Evolutionary conservation across 305 asterid genomes (phyloP), one percentile per base, ranked within the genome.

Genomic region (Fraxinus nigra): DNA sequence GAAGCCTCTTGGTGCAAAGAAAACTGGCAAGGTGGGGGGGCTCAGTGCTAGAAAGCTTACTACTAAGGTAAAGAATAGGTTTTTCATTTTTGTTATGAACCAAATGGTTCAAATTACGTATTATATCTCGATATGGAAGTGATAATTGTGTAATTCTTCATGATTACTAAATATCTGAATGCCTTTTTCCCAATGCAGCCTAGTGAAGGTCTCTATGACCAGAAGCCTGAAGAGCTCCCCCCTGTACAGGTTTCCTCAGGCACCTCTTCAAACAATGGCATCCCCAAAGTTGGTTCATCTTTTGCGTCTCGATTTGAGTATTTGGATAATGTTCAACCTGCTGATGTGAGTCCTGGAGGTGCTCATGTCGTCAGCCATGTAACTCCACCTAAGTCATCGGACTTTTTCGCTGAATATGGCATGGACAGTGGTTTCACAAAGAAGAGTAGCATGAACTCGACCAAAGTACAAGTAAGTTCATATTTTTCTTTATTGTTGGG

Each of bases 11-110:
- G 97, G 88, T 85, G 94, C 93, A 70, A 91, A 86, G 89, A 96
- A 84, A 93, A 82, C 95, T 80, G 97, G 95, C 80, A 96, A 93
- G 89, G 84, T 97, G 4, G 94, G 97, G 51, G 99, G 98, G 1
- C 91, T 96, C 26, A 98, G 99, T 81, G 99, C 99, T 83, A 89
- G 89, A 80, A 96, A 94, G 87, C 98, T 96, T 78, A 91, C 97
- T 51, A 80, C 85, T 76, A 96, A 94, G 98, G 99, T 93, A 73
- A 48, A 48, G 61, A 48, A 14, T 48, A 14, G 61, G 61, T 48
- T 48, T 48, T 48, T 4, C 20, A 14, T 16, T 51, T 51, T 51
- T 51, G 22, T 1, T 51, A 32, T 76, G 54, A 67, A 51, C 51
- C 63, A 46, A 72, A 46, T 78, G 61, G 16, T 83, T 37, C 33